Base-by-base conservation (phyloP, 2,329 filamentous ascomycete species). In the Venturiaceae sp. region DNA sequence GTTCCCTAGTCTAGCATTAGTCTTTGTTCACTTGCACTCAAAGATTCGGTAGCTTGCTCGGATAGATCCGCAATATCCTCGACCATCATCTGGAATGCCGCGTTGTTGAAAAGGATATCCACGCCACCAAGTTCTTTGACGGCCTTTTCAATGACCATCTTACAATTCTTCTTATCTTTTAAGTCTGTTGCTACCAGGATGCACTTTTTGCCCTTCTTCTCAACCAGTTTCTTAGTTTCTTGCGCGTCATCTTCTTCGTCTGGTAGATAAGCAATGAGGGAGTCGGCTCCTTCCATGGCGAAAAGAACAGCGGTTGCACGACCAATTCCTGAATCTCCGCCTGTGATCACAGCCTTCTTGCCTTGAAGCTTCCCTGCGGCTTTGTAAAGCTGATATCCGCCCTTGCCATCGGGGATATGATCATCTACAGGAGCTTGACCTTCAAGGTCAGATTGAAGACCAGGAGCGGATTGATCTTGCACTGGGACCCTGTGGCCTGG, bases 241-340 rank as follows among this genome's bases (percentile, higher is more conserved):
- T 87, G 78, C 0, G 89, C 89, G 65, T 92, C 90, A 50, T 83
- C 75, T 68, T 92, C 83, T 70, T 95, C 90, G 34, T 87, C 81
- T 0, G 86, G 83, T 0, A 91, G 77, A 66, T 94, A 90, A 3
- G 82, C 81, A 63, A 94, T 90, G 60, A 87, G 77, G 55, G 80
- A 83, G 62, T 88, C 83, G 14, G 87, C 88, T 5, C 88, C 90
- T 71, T 94, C 90, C 79, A 90, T 86, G 39, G 88, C 88, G 65
- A 86, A 94, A 0, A 94, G 77, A 16, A 92, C 79, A 1, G 89
- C 87, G 1, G 85, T 82, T 1, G 89, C 84, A 37, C 87, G 83
- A 6, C 89, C 88, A 63, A 94, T 92, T 1, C 89, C 88, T 6
- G 82, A 86, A 71, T 92, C 88, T 3, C 89, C 89, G 16, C 88